Evolutionary conservation across 2,329 filamentous ascomycete genomes (phyloP).

Genomic region (Colletotrichum orbiculare): DNA sequence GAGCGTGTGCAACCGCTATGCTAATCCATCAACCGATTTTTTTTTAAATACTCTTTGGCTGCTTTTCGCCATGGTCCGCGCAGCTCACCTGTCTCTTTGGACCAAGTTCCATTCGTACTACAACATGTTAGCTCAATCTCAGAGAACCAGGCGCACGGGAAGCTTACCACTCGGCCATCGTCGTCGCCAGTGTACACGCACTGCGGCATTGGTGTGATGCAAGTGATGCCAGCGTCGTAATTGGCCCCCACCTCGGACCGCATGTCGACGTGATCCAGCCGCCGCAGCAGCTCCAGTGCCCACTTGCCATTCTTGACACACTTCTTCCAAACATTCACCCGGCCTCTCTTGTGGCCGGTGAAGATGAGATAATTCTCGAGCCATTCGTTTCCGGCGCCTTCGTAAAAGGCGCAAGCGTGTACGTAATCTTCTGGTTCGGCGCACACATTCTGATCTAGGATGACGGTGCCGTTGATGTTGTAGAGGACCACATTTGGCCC

Average conservation of each 20-base stretch:
- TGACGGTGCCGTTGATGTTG: conserved; percentile 85
- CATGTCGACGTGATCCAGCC: conserved; percentile 82
- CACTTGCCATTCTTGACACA: conserved; percentile 72
- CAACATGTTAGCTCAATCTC: background rate
- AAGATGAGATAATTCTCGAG: conserved; percentile 87
- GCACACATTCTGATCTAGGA: conserved; percentile 87
- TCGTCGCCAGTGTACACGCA: conserved; percentile 95
- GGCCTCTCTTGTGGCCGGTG: conserved; percentile 85
- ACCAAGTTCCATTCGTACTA: conserved; percentile 74
- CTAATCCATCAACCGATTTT: conserved; percentile 35
- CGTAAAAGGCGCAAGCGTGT: conserved; percentile 89
- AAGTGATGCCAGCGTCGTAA: conserved; percentile 80
- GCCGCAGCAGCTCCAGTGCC: conserved; percentile 80
- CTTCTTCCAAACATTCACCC: conserved; percentile 82
- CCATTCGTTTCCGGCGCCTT: conserved; percentile 92
- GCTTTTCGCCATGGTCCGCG: conserved; percentile 65
- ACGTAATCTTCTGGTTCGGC: conserved; percentile 78
- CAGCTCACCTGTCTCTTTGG: conserved; percentile 65
- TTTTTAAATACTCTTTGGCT: conserved; percentile 59
- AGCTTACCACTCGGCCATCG: conserved; percentile 83
- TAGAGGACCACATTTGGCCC: conserved; percentile 81
- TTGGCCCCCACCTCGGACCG: conserved; percentile 70
- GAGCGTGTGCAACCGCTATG: conserved; percentile 29
- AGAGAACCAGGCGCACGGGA: background rate
- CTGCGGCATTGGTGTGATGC: conserved; percentile 84